phyloP scores from a whole-genome alignment of 2,329 filamentous ascomycete genomes.

The Aspergillus luchuensis region DNA sequence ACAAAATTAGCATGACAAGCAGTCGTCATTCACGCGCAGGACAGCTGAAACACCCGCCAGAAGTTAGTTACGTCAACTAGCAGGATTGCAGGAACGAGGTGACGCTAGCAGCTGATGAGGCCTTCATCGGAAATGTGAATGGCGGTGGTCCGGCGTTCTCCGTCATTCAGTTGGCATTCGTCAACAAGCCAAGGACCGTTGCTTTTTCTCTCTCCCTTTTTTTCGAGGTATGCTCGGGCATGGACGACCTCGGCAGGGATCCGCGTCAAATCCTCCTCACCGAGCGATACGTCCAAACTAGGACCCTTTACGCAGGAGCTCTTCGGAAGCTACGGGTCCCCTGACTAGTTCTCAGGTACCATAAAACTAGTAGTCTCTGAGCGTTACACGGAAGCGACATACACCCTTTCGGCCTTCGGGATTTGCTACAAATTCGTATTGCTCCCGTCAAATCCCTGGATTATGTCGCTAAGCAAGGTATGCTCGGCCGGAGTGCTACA shows the following conservation, averaged over 20 bases:
- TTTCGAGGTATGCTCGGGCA: neutral
- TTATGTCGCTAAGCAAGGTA: neutral
- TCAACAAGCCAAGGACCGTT: neutral
- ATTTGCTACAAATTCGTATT: neutral
- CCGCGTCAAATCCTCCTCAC: neutral
- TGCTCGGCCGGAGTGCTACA: neutral
- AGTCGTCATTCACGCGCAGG: neutral
- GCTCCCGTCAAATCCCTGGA: neutral
- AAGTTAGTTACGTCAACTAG: slow-evolving; percentile 10
- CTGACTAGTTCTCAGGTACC: neutral
- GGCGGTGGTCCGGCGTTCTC: neutral
- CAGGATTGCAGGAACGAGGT: slow-evolving; percentile 13
- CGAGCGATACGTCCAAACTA: neutral
- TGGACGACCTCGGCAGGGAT: neutral
- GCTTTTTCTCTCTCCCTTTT: neutral
- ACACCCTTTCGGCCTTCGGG: neutral
- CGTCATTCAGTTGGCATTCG: neutral
- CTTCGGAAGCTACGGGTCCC: neutral
- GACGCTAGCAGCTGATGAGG: slow-evolving; percentile 20
- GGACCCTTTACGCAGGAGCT: neutral
- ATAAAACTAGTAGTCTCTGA: neutral
- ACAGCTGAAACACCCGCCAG: slow-evolving; percentile 12
- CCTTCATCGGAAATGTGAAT: neutral
- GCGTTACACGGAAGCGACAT: neutral
- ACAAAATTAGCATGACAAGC: slow-evolving; percentile 8